Evolutionary conservation across 2,329 filamentous ascomycete species (phyloP).

Genomic region (Penicillium rolfsii): DNA sequence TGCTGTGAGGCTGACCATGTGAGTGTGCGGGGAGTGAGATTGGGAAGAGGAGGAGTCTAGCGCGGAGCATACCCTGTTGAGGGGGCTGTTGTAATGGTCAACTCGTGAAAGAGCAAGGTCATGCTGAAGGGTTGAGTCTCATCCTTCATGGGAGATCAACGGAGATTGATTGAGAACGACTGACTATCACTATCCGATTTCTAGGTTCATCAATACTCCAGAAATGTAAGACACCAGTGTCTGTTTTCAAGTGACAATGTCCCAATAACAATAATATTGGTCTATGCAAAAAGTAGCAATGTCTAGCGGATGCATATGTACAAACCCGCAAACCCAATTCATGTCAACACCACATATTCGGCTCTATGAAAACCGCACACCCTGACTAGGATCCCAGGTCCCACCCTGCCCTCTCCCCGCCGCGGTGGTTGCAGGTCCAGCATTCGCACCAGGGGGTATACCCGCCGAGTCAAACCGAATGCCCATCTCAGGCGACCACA

Average conservation of each 20-base stretch:
- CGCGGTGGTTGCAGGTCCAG: slow-evolving; percentile 31
- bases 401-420: slow-evolving; percentile 34
- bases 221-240: background rate
- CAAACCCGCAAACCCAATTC: background rate
- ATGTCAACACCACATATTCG: background rate
- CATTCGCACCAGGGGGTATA: slow-evolving; percentile 35
- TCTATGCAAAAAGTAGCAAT: slow-evolving; percentile 2
- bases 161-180: background rate
- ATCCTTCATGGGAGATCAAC: background rate
- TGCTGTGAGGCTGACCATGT: background rate
- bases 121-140: background rate
- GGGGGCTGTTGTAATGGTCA: background rate
- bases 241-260: background rate
- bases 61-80: background rate
- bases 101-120: background rate
- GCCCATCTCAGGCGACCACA: slow-evolving; percentile 80
- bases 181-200: background rate
- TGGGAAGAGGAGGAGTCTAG: no score
- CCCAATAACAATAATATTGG: background rate
- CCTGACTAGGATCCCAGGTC: slow-evolving; percentile 63
- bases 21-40: no score
- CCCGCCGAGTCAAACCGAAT: slow-evolving; percentile 69
- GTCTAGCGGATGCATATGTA: slow-evolving; percentile 4
- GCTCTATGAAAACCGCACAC: slow-evolving; percentile 57
- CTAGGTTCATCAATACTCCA: background rate